These are phyloP conservation scores for Ashbya aceris DNA, from an alignment of 1,139 yeast species.

Conservation along the genomic window DNA sequence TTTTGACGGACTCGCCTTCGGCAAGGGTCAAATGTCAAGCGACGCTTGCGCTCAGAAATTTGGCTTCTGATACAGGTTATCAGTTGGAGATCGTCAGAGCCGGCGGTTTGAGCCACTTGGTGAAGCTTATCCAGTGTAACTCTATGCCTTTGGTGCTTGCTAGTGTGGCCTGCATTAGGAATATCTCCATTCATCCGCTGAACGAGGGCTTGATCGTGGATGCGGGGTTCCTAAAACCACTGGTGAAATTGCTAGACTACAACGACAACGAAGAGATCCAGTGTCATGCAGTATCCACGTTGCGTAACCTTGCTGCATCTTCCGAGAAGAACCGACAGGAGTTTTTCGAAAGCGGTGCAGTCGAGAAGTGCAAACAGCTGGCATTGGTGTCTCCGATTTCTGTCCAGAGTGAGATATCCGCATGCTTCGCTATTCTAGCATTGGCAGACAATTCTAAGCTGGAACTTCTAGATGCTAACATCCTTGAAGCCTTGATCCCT, in stretches of 20 bases:
- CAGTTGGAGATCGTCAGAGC: conserved; percentile 94
- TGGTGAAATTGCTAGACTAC: conserved; percentile 75
- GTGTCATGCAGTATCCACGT: conserved; percentile 94
- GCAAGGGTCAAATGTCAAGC: conserved; percentile 98
- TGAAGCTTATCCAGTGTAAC: conserved; percentile 74
- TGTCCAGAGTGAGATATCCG: conserved; percentile 92
- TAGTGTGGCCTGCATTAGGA: conserved; percentile 96
- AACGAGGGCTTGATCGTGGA: conserved; percentile 93
- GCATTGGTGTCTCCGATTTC: conserved; percentile 77
- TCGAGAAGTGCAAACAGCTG: conserved; percentile 82
- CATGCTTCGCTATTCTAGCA: conserved; percentile 94
- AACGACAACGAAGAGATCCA: conserved; percentile 91
- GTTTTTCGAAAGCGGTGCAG: conserved; percentile 91
- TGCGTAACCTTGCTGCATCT: conserved; percentile 92
- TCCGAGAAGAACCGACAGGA: conserved; percentile 89
- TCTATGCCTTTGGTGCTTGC: conserved; percentile 91
- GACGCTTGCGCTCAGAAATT: conserved; percentile 85
- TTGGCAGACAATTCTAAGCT: conserved; percentile 91
- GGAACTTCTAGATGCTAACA: conserved; percentile 72
- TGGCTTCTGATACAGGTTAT: conserved; percentile 86
- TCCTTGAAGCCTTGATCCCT: conserved; percentile 83
- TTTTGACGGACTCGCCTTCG: conserved; percentile 82
- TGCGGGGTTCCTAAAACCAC: conserved; percentile 88
- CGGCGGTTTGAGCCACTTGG: conserved; percentile 89
- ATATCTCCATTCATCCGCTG: conserved; percentile 90